Evolutionary conservation across 176 grass and related monocot genomes (phyloP).

Genomic region (Canna indica): DNA sequence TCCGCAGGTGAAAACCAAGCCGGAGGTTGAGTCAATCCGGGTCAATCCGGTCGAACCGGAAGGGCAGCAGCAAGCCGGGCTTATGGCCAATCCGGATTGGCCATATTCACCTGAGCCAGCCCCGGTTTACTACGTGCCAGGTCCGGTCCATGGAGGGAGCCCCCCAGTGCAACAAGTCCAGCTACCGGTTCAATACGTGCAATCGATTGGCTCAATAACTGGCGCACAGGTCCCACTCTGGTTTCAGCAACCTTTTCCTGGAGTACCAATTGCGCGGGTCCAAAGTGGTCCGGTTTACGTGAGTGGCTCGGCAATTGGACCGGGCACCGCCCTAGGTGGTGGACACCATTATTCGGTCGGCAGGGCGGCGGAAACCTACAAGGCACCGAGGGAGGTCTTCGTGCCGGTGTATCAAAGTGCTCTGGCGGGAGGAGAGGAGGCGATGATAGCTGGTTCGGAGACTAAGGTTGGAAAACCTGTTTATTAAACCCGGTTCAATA

Average conservation of each 20-base stretch:
- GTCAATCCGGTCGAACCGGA: background rate
- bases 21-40: background rate
- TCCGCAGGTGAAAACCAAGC: constrained; percentile 4
- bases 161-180: background rate
- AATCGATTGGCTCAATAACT: background rate
- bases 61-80: background rate
- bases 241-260: constrained; percentile 1
- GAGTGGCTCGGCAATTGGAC: background rate
- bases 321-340: background rate
- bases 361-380: background rate
- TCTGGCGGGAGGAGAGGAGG: background rate
- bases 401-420: constrained; percentile 4
- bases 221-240: constrained; percentile 2
- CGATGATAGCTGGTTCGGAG: background rate
- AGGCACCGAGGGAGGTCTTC: background rate
- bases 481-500: background rate
- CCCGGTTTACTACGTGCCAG: constrained; percentile 7
- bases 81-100: background rate
- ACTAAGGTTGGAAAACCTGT: background rate
- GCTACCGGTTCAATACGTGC: background rate
- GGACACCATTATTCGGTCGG: background rate
- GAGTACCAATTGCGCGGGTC: background rate
- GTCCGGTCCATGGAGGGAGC: constrained; percentile 10
- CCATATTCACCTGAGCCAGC: background rate
- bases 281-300: constrained; percentile 1